Evolutionary conservation across 1,284 basidiomycete genomes (phyloP), one percentile per base, ranked within the genome.

Genomic region (Rugosomyces carneus): DNA sequence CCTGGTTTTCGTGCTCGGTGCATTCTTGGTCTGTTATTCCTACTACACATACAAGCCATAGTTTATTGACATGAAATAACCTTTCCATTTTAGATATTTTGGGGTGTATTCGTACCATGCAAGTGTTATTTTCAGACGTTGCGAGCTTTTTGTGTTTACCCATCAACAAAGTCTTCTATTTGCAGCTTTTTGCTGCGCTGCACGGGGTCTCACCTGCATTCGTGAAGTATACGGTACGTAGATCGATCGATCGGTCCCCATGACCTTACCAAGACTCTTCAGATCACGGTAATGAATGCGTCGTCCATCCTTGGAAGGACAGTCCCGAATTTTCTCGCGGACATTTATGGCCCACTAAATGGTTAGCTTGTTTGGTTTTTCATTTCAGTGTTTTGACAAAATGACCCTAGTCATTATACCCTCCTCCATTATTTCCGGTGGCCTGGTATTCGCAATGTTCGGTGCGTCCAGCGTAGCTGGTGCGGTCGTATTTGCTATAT

Each of bases 361-460:
- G 58, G 69, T 65, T 44, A 18, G 60, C 3, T 46, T 34, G 20
- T 15, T 37, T 16, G 10, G 45, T 23, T 10, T 13, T 23, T 34
- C 5, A 10, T 40, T 27, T 42, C 29, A 8, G 31, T 35, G 20
- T 44, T 8, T 15, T 34, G 15, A 34, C 13, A 34, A n/a, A n/a
- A 34, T 2, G 3, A 15, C 27, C 40, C 18, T 24, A 73, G 70
- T 70, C 13, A 56, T 70, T 34, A 68, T 72, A 43, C 64, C 67
- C 1, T 64, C 63, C n/a, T 60, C 61, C 29, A 20, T 65, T 27
- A 51, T 71, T 6, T 61, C 65, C 15, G 70, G 63, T 8, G 61
- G 57, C 18, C 47, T 75, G 26, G 63, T 75, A 16, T 74, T 72
- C 49, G 65, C 62, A 11, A 62, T 75, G 60, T 64, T 73, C 47